Conservation (phyloP, 2,329 filamentous ascomycete genomes). For the Aspergillus sojae region DNA sequence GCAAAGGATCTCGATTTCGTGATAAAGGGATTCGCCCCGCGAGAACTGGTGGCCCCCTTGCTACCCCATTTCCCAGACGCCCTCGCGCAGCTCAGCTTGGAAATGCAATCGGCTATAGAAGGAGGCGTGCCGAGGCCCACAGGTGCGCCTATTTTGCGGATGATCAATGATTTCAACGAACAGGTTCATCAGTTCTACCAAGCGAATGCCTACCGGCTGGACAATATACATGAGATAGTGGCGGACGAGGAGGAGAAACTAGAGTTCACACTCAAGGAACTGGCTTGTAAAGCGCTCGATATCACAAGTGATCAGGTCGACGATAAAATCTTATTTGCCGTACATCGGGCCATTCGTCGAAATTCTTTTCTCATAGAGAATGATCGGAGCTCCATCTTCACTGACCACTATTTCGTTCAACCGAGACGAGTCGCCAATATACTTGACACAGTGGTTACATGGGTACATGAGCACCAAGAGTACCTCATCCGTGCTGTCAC, state of each 20-base stretch:
- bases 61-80: constrained; percentile 53
- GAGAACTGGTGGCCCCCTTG: constrained; percentile 49
- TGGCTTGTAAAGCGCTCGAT: constrained; percentile 39
- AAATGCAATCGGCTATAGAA: constrained; percentile 41
- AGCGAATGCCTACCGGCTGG: constrained; percentile 35
- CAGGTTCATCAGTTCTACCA: constrained; percentile 39
- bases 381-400: constrained; percentile 37
- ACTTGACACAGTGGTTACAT: constrained; percentile 55
- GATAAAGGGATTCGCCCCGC: constrained; percentile 52
- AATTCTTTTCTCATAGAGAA: constrained; percentile 38
- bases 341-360: constrained; percentile 37
- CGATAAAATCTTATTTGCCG: constrained; percentile 36
- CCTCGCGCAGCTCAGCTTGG: constrained; percentile 26
- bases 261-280: constrained; percentile 39
- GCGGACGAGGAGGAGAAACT: constrained; percentile 40
- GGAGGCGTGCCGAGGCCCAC: constrained; percentile 45
- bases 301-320: constrained; percentile 33
- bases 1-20: constrained; percentile 50
- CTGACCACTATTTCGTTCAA: constrained; percentile 51
- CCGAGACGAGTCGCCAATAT: constrained; percentile 53
- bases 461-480: constrained; percentile 57
- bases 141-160: constrained; percentile 38
- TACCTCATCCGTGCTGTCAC: constrained; percentile 31
- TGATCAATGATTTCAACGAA: constrained; percentile 38
- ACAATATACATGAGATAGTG: constrained; percentile 41